These are phyloP conservation scores for Hypoxylon sp. DNA, from an alignment of 2,329 filamentous ascomycete genomes.

Conservation along the genomic window DNA sequence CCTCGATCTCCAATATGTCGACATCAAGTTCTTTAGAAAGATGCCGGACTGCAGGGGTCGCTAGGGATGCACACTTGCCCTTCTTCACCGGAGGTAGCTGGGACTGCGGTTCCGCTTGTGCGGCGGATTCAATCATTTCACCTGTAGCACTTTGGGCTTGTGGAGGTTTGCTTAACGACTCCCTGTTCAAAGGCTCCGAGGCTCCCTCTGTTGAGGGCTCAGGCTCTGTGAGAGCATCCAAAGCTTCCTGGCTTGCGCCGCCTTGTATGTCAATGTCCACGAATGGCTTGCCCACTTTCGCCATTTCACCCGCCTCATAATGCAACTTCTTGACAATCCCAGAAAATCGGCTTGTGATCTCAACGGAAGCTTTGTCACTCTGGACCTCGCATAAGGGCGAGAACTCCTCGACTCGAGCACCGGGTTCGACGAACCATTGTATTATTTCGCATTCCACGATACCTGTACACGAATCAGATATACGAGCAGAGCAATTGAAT, in stretches of 20 bases:
- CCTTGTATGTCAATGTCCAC: slow-evolving; percentile 95
- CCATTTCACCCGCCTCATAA: slow-evolving; percentile 96
- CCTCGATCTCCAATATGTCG: slow-evolving; percentile 82
- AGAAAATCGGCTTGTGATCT: slow-evolving; percentile 96
- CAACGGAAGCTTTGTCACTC: slow-evolving; percentile 90
- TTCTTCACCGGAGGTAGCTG: slow-evolving; percentile 56
- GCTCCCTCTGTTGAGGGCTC: slow-evolving; percentile 52
- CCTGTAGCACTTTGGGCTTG: slow-evolving; percentile 30
- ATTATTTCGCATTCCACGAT: slow-evolving; percentile 99
- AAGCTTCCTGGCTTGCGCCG: slow-evolving; percentile 76
- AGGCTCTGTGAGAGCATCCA: slow-evolving; percentile 58
- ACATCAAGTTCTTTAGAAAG: slow-evolving; percentile 85
- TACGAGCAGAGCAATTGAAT: background rate
- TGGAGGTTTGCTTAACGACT: slow-evolving; percentile 45
- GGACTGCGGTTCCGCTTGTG: slow-evolving; percentile 26
- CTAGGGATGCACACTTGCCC: slow-evolving; percentile 80
- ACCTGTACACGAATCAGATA: slow-evolving; percentile 67
- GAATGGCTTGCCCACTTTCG: slow-evolving; percentile 92
- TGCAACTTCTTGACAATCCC: slow-evolving; percentile 96
- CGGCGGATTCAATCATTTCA: slow-evolving; percentile 24
- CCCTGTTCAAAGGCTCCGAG: slow-evolving; percentile 48
- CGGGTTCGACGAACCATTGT: slow-evolving; percentile 98
- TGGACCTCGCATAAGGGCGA: slow-evolving; percentile 98
- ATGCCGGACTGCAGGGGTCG: slow-evolving; percentile 93
- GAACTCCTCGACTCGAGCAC: slow-evolving; percentile 96